Percentiles rank a stretch among this genome's conserved stretches.
Conservation (phyloP, 352 stramenopile genomes). For the Globisporangium orthogonon region DNA sequence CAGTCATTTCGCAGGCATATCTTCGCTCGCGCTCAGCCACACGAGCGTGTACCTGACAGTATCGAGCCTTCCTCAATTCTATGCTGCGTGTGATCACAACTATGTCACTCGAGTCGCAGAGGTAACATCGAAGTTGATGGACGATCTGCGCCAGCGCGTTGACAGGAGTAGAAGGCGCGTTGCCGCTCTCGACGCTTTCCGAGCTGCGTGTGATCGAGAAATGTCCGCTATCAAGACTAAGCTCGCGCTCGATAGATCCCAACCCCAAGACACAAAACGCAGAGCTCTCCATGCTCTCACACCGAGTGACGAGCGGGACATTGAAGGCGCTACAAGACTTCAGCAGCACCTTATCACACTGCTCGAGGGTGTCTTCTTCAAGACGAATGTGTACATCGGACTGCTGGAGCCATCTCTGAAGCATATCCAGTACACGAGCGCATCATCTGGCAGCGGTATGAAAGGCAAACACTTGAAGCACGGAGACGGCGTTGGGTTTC, state of each 20-base stretch:
- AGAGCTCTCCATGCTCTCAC: constrained; percentile 10
- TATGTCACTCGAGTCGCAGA: constrained; percentile 41
- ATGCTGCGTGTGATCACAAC: constrained; percentile 36
- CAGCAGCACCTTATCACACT: constrained; percentile 25
- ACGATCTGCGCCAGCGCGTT: constrained; percentile 29
- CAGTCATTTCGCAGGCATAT: constrained; percentile 23
- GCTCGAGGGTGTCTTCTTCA: constrained; percentile 27
- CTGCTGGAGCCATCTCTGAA: constrained; percentile 45
- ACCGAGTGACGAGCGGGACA: constrained; percentile 31
- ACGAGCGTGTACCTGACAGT: constrained; percentile 36
- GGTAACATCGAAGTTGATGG: constrained; percentile 25
- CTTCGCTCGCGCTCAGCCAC: constrained; percentile 15
- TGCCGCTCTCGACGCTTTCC: constrained; percentile 20
- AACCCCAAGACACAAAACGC: not conserved
- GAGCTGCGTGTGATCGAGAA: constrained; percentile 20
- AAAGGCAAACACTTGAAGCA: constrained; percentile 48
- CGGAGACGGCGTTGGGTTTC: constrained; percentile 54
- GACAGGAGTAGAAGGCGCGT: constrained; percentile 33
- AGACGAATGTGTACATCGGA: constrained; percentile 54
- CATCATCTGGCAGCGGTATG: constrained; percentile 52
- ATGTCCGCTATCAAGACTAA: constrained; percentile 3
- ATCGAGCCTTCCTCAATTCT: constrained; percentile 28
- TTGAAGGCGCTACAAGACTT: constrained; percentile 30
- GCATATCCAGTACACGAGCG: constrained; percentile 42
- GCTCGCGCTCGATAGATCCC: not conserved